Percentiles rank a stretch among this genome's conserved stretches.
These are phyloP conservation scores for Saccharomycopsis fibuligera DNA, from an alignment of 805 yeast genomes.

Conservation along the genomic window DNA sequence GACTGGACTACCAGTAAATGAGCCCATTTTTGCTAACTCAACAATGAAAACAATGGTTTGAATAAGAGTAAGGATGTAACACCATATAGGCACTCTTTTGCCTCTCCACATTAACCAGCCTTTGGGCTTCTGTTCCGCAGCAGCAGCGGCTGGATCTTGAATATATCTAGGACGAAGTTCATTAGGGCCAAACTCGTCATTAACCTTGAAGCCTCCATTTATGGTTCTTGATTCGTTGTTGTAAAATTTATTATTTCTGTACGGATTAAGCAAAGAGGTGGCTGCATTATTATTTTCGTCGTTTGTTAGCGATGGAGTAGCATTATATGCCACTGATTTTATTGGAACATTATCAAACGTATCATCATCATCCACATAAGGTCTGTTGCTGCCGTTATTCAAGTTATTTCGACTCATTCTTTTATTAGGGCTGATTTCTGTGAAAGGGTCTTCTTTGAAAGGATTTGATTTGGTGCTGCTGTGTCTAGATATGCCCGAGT, in stretches of 20 bases:
- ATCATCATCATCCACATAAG: slow-evolving; percentile 3
- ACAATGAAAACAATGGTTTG: slow-evolving; percentile 55
- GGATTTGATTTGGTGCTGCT: slow-evolving; percentile 20
- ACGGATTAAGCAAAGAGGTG: slow-evolving; percentile 17
- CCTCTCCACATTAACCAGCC: slow-evolving; percentile 19
- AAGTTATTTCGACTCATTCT: slow-evolving; percentile 8
- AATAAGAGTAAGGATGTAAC: slow-evolving; percentile 33
- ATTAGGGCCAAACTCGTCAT: slow-evolving; percentile 19
- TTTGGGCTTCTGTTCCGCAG: slow-evolving; percentile 1
- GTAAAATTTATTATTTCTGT: slow-evolving; percentile 19
- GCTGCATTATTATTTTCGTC: slow-evolving; percentile 10
- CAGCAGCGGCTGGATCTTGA: slow-evolving; percentile 6
- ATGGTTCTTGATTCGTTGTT: slow-evolving; percentile 13
- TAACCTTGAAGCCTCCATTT: slow-evolving; percentile 18
- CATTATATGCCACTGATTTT: slow-evolving; percentile 4
- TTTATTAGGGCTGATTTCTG: slow-evolving; percentile 2
- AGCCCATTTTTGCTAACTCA: slow-evolving; percentile 52
- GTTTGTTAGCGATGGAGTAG: slow-evolving; percentile 2
- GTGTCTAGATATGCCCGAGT: slow-evolving; percentile 14
- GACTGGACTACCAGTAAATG: slow-evolving; percentile 55
- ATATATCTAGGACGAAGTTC: slow-evolving; percentile 17
- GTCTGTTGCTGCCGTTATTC: not conserved
- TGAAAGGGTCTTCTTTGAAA: slow-evolving; percentile 21
- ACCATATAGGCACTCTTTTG: slow-evolving; percentile 16
- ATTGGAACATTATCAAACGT: slow-evolving; percentile 20